A percentile compares a stretch with the other conserved stretches of the same genome.
These are phyloP conservation scores for Mortierella sp. DNA, from an alignment of 371 early-diverging fungal genomes.

Conservation along the genomic window DNA sequence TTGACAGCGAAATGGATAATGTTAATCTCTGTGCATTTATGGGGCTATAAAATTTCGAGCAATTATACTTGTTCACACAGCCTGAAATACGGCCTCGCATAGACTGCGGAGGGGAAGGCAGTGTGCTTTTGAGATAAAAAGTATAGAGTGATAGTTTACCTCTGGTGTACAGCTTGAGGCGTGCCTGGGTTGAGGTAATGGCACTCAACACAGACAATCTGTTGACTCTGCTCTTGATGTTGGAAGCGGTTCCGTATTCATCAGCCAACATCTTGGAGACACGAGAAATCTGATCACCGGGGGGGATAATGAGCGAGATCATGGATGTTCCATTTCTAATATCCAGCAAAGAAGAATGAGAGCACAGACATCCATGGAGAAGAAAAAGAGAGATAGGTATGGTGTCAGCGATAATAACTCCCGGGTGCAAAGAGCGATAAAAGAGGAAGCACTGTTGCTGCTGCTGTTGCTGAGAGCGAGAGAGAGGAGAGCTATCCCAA, in stretches of 20 bases:
- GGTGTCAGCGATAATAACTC: not conserved
- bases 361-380: slow-evolving; percentile 5
- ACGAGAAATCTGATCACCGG: slow-evolving; percentile 96
- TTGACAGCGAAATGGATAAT: not conserved
- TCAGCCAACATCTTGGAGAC: slow-evolving; percentile 97
- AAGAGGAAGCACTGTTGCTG: not conserved
- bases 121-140: not conserved
- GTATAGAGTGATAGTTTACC: slow-evolving; percentile 62
- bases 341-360: not conserved
- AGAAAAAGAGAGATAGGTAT: not conserved
- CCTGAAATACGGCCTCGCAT: not conserved
- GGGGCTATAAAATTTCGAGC: not conserved
- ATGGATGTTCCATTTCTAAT: slow-evolving; percentile 99
- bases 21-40: not conserved
- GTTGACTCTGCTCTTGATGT: slow-evolving; percentile 99
- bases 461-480: not conserved
- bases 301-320: slow-evolving; percentile 99
- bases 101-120: not conserved
- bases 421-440: not conserved
- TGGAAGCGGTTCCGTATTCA: slow-evolving; percentile 99
- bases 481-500: not conserved
- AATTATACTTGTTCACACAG: not conserved
- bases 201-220: slow-evolving; percentile 98
- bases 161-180: slow-evolving; percentile 95
- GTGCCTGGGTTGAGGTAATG: slow-evolving; percentile 99